phyloP scores from a whole-genome alignment of 257 asterid genomes.

The Verbena officinalis region DNA sequence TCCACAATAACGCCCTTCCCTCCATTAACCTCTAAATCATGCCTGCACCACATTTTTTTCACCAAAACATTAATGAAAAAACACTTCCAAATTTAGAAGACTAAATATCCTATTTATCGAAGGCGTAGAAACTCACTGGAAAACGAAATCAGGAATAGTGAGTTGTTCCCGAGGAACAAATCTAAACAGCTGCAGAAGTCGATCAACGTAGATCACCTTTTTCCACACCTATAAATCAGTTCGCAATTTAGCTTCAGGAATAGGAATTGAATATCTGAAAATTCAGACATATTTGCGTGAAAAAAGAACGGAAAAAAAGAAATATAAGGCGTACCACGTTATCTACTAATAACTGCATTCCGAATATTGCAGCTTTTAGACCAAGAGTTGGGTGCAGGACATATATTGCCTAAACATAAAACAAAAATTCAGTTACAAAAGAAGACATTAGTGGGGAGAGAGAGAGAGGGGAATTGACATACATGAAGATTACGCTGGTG shows the following conservation, averaged over 20 bases:
- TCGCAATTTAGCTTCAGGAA: slow-evolving; percentile 10
- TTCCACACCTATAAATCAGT: slow-evolving; percentile 77
- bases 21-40: slow-evolving; percentile 95
- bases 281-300: neutral
- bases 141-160: slow-evolving; percentile 94
- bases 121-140: slow-evolving; percentile 76
- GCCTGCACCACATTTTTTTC: slow-evolving; percentile 62
- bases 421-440: slow-evolving; percentile 16
- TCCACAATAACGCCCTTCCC: slow-evolving; percentile 93
- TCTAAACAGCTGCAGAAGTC: slow-evolving; percentile 90
- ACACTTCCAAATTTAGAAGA: too few relatives aligned
- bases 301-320: neutral
- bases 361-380: slow-evolving; percentile 82
- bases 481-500: slow-evolving; percentile 97
- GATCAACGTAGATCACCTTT: slow-evolving; percentile 90
- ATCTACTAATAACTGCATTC: slow-evolving; percentile 77
- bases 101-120: neutral
- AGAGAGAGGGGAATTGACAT: slow-evolving; percentile 25
- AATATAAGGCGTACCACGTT: slow-evolving; percentile 54
- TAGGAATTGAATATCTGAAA: neutral
- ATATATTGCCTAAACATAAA: slow-evolving; percentile 70
- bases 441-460: neutral
- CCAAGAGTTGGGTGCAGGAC: slow-evolving; percentile 95
- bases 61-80: too few relatives aligned
- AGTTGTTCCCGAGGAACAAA: slow-evolving; percentile 93